These are phyloP conservation scores for Cydonia oblonga DNA, from an alignment of 331 rosid genomes.

Conservation along the genomic window DNA sequence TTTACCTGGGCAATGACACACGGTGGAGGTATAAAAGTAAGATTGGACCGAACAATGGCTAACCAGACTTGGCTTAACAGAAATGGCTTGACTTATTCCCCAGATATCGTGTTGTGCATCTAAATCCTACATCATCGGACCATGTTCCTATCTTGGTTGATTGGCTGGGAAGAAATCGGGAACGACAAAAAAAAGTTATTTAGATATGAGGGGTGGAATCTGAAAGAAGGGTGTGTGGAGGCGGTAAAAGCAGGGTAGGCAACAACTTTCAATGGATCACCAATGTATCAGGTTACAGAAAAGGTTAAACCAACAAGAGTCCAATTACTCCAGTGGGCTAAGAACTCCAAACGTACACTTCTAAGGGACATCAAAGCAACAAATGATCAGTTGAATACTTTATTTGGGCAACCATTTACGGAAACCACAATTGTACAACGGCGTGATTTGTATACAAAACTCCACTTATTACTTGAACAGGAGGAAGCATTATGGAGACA, in stretches of 20 bases:
- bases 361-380: not conserved
- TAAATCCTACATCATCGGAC: not conserved
- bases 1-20: not conserved
- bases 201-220: not conserved
- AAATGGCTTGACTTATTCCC: not conserved
- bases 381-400: not conserved
- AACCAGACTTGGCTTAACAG: not conserved
- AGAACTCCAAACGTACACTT: no score
- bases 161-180: not conserved
- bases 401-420: not conserved
- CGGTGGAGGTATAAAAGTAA: not conserved
- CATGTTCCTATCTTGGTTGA: not conserved
- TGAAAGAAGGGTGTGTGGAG: not conserved
- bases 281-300: not conserved
- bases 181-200: not conserved
- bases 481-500: no score
- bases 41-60: not conserved
- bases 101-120: not conserved
- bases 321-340: no score
- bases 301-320: not conserved
- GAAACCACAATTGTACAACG: not conserved
- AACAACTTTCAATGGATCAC: not conserved
- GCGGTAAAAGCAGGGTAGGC: not conserved
- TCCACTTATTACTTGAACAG: no score
- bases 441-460: not conserved